phyloP scores from a whole-genome alignment of 2,329 filamentous ascomycete genomes.

The Scedosporium dehoogii region DNA sequence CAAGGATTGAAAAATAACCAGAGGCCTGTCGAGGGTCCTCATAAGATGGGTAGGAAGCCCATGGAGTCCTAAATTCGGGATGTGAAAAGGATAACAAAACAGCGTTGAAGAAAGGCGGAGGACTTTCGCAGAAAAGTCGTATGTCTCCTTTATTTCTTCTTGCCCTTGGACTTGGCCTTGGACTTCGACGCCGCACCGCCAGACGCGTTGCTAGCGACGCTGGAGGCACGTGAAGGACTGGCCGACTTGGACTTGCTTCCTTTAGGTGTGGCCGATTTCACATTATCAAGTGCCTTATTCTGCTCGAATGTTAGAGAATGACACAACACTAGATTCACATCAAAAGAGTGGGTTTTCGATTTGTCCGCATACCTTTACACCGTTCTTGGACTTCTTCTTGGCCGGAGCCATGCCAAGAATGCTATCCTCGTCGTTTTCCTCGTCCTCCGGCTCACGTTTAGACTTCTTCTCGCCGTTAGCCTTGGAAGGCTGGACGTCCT shows the following conservation, averaged over 20 bases:
- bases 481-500: conserved; percentile 48
- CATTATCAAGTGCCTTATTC: conserved; percentile 88
- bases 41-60: not conserved
- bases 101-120: not conserved
- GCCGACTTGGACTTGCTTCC: conserved; percentile 68
- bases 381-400: conserved; percentile 90
- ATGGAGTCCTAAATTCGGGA: not conserved
- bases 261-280: conserved; percentile 50
- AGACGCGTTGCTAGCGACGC: conserved; percentile 69
- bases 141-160: conserved; percentile 31
- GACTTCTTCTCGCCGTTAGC: conserved; percentile 49
- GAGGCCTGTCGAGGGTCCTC: not conserved
- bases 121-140: too few species aligned
- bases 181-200: conserved; percentile 17
- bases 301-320: conserved; percentile 26
- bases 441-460: conserved; percentile 69
- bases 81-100: not conserved
- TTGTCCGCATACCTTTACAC: conserved; percentile 61
- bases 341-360: not conserved
- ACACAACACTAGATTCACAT: not conserved
- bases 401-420: conserved; percentile 72
- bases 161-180: conserved; percentile 33
- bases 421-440: conserved; percentile 75
- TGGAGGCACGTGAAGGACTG: conserved; percentile 74
- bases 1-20: not conserved